These are phyloP conservation scores for Drosera spatulata DNA, from an alignment of 179 eudicot species.

Conservation along the genomic window DNA sequence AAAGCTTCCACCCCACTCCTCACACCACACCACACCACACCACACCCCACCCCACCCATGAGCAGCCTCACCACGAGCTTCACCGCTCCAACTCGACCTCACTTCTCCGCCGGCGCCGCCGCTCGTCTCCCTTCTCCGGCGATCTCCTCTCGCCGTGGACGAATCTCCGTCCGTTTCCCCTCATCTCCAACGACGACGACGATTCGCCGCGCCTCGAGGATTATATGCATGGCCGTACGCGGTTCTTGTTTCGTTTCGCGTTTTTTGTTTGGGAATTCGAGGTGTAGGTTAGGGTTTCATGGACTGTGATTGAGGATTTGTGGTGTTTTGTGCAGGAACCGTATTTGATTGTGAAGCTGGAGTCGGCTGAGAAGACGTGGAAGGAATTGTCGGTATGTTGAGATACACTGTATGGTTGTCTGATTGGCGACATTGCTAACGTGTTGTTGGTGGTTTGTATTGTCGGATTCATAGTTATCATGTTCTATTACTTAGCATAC, in stretches of 20 bases:
- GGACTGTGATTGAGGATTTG: background rate
- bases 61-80: constrained; percentile 24
- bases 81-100: constrained; percentile 9
- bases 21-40: too few species aligned
- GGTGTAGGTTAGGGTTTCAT: background rate
- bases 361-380: constrained; percentile 97
- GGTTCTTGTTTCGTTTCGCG: background rate
- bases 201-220: constrained; percentile 13
- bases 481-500: too few species aligned
- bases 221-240: constrained; percentile 35
- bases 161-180: constrained; percentile 4
- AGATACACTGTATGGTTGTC: background rate
- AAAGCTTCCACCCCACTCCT: too few species aligned
- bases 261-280: background rate
- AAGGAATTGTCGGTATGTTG: constrained; percentile 73
- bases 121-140: background rate
- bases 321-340: constrained; percentile 50
- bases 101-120: background rate
- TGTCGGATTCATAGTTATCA: too few species aligned
- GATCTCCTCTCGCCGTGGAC: background rate
- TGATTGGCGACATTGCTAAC: too few species aligned
- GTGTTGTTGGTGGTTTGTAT: too few species aligned
- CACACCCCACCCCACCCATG: constrained; percentile 14
- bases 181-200: constrained; percentile 1
- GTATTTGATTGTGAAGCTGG: constrained; percentile 67